A percentile compares a stretch with the other conserved stretches of the same genome.
Evolutionary conservation across 495 filamentous ascomycete genomes (phyloP).

Genomic region (Pseudevernia furfuracea): DNA sequence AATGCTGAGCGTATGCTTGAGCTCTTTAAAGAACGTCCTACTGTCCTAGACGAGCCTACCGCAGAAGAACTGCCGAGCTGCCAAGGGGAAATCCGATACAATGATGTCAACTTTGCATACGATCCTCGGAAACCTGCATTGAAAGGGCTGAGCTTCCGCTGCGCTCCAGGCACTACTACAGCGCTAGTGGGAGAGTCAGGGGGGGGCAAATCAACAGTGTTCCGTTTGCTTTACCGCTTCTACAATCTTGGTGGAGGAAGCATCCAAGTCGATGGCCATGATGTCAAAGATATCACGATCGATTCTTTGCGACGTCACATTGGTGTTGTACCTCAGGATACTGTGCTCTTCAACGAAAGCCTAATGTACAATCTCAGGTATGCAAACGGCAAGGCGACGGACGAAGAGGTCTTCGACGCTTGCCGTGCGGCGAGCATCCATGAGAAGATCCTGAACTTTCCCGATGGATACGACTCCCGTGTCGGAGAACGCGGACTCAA

Average conservation of each 20-base stretch:
- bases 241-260: conserved; percentile 74
- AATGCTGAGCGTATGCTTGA: conserved; percentile 93
- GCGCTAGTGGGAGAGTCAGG: conserved; percentile 94
- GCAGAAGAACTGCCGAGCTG: conserved; percentile 54
- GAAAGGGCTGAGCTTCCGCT: conserved; percentile 71
- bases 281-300: conserved; percentile 81
- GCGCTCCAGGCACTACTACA: conserved; percentile 82
- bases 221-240: conserved; percentile 90
- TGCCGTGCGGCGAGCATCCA: conserved; percentile 91
- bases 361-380: conserved; percentile 97
- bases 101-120: conserved; percentile 84
- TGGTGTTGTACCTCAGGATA: conserved; percentile 95
- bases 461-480: conserved; percentile 83
- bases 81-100: conserved; percentile 74
- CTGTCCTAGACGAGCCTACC: conserved; percentile 63
- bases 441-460: conserved; percentile 89
- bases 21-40: conserved; percentile 89
- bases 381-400: conserved; percentile 74
- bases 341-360: conserved; percentile 91
- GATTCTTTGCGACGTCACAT: conserved; percentile 86
- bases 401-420: conserved; percentile 83
- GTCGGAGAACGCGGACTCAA: conserved; percentile 92
- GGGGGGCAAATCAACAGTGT: conserved; percentile 95
- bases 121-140: conserved; percentile 81
- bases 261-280: conserved; percentile 74